A percentile compares a stretch with the other conserved stretches of the same genome.
Conservation (phyloP, 352 stramenopile species). For the Phytophthora pluvialis region DNA sequence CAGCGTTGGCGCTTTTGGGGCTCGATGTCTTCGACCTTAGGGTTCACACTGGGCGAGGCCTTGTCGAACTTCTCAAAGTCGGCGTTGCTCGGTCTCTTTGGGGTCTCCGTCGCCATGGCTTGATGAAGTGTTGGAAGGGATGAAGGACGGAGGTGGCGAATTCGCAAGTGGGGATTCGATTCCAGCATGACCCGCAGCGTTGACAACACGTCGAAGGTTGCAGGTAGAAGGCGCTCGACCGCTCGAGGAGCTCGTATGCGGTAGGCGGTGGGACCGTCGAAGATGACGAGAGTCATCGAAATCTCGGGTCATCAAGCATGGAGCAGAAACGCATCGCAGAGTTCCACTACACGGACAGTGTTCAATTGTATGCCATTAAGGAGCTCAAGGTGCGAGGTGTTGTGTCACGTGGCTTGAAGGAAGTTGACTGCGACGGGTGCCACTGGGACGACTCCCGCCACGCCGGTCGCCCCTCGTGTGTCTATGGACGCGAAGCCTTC, state of each 20-base stretch:
- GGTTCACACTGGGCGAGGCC: slow-evolving; percentile 20
- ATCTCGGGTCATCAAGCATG: slow-evolving; percentile 11
- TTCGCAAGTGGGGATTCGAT: slow-evolving; percentile 27
- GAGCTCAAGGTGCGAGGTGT: no score
- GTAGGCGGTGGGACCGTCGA: background rate
- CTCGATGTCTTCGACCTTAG: slow-evolving; percentile 35
- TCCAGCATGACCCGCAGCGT: slow-evolving; percentile 1
- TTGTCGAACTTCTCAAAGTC: slow-evolving; percentile 36
- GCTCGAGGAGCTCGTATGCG: background rate
- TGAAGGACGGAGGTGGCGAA: slow-evolving; percentile 12
- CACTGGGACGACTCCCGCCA: slow-evolving; percentile 1
- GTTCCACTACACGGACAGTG: background rate
- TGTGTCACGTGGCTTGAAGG: background rate
- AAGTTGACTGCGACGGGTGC: slow-evolving; percentile 16
- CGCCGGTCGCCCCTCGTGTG: slow-evolving; percentile 1
- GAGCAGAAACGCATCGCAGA: slow-evolving; percentile 6
- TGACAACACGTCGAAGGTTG: background rate
- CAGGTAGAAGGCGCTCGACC: slow-evolving; percentile 14
- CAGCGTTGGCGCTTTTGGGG: slow-evolving; percentile 30
- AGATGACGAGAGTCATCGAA: slow-evolving; percentile 8
- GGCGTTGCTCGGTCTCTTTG: slow-evolving; percentile 17
- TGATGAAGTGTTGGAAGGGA: background rate
- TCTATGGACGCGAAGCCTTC: slow-evolving; percentile 8
- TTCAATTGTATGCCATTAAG: background rate
- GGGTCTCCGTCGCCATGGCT: slow-evolving; percentile 28